Evolutionary conservation across 345 rosid species (phyloP).

Genomic region (Brassica juncea): DNA sequence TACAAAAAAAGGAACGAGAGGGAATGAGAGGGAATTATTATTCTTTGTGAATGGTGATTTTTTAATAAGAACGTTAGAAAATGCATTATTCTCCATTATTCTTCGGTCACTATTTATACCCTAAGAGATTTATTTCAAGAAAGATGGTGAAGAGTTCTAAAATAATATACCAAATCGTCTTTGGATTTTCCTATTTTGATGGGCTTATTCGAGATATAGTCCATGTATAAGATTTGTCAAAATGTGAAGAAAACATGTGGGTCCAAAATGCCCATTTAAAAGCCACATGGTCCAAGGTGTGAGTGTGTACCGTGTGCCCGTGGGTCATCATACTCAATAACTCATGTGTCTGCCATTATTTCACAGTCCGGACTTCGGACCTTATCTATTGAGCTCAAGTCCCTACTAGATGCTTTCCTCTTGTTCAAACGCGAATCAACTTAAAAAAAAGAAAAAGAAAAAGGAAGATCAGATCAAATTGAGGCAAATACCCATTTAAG

Average conservation of each 20-base stretch:
- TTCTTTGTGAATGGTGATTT: too few relatives aligned
- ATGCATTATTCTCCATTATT: too few relatives aligned
- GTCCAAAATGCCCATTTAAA: conserved; percentile 27
- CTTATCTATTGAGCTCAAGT: conserved; percentile 26
- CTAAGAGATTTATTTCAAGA: too few relatives aligned
- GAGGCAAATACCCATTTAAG: too few relatives aligned
- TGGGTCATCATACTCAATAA: conserved; percentile 30
- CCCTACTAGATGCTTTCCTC: conserved; percentile 27
- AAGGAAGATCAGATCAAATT: too few relatives aligned
- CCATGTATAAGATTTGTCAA: neutral
- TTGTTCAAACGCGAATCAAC: too few relatives aligned
- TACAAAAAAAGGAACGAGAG: too few relatives aligned
- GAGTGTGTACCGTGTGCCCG: conserved; percentile 35
- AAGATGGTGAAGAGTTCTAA: too few relatives aligned
- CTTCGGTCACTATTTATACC: too few relatives aligned
- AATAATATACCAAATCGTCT: neutral
- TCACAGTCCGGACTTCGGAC: conserved; percentile 24
- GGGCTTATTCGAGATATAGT: conserved; percentile 8
- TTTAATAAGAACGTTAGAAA: too few relatives aligned
- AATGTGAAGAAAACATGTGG: conserved; percentile 19
- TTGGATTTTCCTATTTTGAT: neutral
- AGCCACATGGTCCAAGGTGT: conserved; percentile 20
- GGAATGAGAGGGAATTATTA: too few relatives aligned
- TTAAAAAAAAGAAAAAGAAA: too few relatives aligned
- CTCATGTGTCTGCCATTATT: conserved; percentile 16